Evolutionary conservation across 108 stramenopile species (phyloP).

Genomic region (Cyclotella choctawhatcheeana): DNA sequence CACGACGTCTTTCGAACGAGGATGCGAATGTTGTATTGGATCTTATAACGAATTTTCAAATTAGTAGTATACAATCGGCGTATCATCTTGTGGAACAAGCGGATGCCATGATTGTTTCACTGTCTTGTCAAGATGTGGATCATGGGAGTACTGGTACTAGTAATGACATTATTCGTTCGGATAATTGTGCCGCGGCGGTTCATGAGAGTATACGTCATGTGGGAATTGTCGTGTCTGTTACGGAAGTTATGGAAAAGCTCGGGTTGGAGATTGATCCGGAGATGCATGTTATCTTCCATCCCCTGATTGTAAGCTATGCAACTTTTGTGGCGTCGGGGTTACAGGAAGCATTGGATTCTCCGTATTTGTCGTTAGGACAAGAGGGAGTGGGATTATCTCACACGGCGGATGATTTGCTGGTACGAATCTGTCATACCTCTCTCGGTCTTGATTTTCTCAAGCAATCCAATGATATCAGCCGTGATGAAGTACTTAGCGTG

Average conservation of each 20-base stretch:
- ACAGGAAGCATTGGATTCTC: constrained; percentile 28
- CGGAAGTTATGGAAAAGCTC: constrained; percentile 45
- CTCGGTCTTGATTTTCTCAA: constrained; percentile 30
- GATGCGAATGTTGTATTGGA: constrained; percentile 25
- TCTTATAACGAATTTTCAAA: constrained; percentile 37
- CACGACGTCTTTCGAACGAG: constrained; percentile 26
- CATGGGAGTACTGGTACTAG: background rate
- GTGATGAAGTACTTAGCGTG: constrained; percentile 28
- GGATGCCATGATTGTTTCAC: constrained; percentile 9
- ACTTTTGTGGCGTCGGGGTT: constrained; percentile 24
- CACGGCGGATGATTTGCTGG: constrained; percentile 36
- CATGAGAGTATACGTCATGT: constrained; percentile 28
- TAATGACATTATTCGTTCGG: constrained; percentile 7
- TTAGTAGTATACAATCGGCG: constrained; percentile 32
- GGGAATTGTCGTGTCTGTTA: constrained; percentile 13
- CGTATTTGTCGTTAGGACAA: constrained; percentile 12
- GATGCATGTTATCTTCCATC: constrained; percentile 39
- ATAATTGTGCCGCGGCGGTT: constrained; percentile 4
- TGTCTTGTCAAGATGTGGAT: constrained; percentile 18
- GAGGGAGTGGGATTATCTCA: constrained; percentile 14
- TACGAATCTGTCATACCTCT: constrained; percentile 26
- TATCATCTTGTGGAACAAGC: constrained; percentile 26
- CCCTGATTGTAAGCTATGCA: constrained; percentile 24
- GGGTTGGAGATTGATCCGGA: constrained; percentile 24
- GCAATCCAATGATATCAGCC: background rate